Percentiles rank a stretch among this genome's conserved stretches.
phyloP scores from a whole-genome alignment of 352 stramenopile genomes.

The Phytophthora hibernalis region DNA sequence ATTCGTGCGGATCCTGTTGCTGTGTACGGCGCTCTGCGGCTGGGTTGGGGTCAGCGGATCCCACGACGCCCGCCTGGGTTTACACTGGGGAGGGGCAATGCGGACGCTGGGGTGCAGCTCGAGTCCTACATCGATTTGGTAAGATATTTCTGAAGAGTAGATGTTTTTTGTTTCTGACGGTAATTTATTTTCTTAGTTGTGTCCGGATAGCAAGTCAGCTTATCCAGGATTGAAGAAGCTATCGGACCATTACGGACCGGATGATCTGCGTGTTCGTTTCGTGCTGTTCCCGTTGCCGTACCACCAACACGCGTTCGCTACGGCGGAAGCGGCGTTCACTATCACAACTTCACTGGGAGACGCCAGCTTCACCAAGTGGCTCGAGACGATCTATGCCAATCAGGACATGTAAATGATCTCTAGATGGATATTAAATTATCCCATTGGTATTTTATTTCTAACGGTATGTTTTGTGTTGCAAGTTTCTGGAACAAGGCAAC shows the following conservation, averaged over 20 bases:
- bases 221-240: slow-evolving; percentile 76
- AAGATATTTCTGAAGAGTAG: slow-evolving; percentile 7
- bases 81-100: slow-evolving; percentile 55
- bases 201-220: slow-evolving; percentile 73
- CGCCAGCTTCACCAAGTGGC: slow-evolving; percentile 66
- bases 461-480: slow-evolving; percentile 19
- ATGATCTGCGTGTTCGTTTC: slow-evolving; percentile 74
- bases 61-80: slow-evolving; percentile 70
- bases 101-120: slow-evolving; percentile 74
- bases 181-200: slow-evolving; percentile 51
- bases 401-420: slow-evolving; percentile 64
- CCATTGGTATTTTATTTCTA: neutral
- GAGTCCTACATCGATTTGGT: slow-evolving; percentile 88
- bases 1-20: slow-evolving; percentile 27
- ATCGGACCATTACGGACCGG: slow-evolving; percentile 52
- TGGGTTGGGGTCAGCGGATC: slow-evolving; percentile 41
- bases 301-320: slow-evolving; percentile 77
- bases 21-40: slow-evolving; percentile 20
- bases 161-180: slow-evolving; percentile 12
- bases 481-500: slow-evolving; percentile 83
- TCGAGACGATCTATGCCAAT: slow-evolving; percentile 82
- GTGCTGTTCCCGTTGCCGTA: slow-evolving; percentile 84
- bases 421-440: slow-evolving; percentile 1
- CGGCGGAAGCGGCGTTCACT: slow-evolving; percentile 68
- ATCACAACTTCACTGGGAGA: slow-evolving; percentile 70